Percentiles rank a stretch among this genome's conserved stretches.
Evolutionary conservation across 176 grass and related monocot genomes (phyloP).

Genomic region (Secale cereale): DNA sequence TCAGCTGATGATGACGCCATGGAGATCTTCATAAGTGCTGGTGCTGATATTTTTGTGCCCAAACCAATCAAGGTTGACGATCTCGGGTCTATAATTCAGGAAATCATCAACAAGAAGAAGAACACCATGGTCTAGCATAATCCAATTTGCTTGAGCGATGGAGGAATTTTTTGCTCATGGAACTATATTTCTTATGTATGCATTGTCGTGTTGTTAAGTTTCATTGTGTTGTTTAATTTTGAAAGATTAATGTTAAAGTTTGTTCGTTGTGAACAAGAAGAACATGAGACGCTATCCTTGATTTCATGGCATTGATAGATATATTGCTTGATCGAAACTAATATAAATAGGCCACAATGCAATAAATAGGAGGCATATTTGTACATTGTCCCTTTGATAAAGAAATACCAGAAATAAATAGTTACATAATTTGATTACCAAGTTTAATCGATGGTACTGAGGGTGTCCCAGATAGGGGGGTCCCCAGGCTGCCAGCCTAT

Average conservation of each 20-base stretch:
- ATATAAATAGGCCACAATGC: neutral
- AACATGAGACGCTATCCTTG: no score
- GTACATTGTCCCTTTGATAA: neutral
- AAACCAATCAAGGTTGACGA: slow-evolving; percentile 5
- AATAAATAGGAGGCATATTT: neutral
- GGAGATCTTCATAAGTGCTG: slow-evolving; percentile 7
- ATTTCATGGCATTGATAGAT: neutral
- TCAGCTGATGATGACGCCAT: neutral
- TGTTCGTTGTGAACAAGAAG: neutral
- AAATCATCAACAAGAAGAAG: slow-evolving; percentile 3
- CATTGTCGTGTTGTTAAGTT: neutral
- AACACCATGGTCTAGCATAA: neutral
- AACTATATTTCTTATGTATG: neutral
- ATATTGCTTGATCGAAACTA: neutral
- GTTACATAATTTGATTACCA: no score
- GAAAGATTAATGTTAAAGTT: neutral
- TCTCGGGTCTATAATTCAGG: neutral
- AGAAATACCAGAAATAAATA: neutral
- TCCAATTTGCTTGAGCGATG: neutral
- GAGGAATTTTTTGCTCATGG: neutral
- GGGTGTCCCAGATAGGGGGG: no score
- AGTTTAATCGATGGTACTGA: no score
- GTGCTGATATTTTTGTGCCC: slow-evolving; percentile 11
- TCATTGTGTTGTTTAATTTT: neutral
- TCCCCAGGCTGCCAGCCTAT: no score